Evolutionary conservation across 768 basidiomycete species (phyloP).

Genomic region (Tulasnella sp.): DNA sequence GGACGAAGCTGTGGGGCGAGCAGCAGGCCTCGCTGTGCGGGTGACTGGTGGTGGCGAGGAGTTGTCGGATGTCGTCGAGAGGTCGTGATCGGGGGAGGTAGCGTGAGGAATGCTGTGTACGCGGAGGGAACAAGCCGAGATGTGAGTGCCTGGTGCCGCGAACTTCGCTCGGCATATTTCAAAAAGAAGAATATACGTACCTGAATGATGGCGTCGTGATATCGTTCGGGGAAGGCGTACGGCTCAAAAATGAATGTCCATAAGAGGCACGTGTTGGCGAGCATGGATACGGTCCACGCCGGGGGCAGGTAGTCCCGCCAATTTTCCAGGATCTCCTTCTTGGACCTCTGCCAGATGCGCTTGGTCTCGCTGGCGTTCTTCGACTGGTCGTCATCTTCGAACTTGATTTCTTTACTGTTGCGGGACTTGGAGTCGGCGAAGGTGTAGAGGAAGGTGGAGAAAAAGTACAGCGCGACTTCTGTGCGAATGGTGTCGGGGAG

Average conservation of each 20-base stretch:
- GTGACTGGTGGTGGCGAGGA: background rate
- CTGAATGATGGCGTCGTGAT: constrained; percentile 13
- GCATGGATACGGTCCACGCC: background rate
- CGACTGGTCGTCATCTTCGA: background rate
- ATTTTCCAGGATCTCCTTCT: background rate
- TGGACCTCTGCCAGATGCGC: background rate
- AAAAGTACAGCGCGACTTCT: constrained; percentile 22
- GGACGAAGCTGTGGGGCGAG: constrained; percentile 9
- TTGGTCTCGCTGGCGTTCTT: background rate
- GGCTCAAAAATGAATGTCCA: constrained; percentile 27
- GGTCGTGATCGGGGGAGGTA: constrained; percentile 8
- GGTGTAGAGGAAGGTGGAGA: constrained; percentile 20
- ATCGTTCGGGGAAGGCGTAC: constrained; percentile 24
- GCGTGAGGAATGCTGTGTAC: constrained; percentile 18
- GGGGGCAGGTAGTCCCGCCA: constrained; percentile 29
- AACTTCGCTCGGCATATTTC: too few species aligned
- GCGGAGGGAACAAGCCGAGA: background rate
- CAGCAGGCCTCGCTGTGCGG: background rate
- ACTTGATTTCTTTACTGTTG: background rate
- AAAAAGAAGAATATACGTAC: constrained; percentile 5
- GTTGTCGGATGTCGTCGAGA: background rate
- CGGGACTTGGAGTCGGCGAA: background rate
- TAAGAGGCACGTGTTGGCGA: constrained; percentile 27
- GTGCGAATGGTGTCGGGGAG: constrained; percentile 20
- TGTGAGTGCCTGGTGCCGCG: too few species aligned